These are phyloP conservation scores for Arabidopsis suecica DNA, from an alignment of 345 rosid genomes.

Conservation along the genomic window DNA sequence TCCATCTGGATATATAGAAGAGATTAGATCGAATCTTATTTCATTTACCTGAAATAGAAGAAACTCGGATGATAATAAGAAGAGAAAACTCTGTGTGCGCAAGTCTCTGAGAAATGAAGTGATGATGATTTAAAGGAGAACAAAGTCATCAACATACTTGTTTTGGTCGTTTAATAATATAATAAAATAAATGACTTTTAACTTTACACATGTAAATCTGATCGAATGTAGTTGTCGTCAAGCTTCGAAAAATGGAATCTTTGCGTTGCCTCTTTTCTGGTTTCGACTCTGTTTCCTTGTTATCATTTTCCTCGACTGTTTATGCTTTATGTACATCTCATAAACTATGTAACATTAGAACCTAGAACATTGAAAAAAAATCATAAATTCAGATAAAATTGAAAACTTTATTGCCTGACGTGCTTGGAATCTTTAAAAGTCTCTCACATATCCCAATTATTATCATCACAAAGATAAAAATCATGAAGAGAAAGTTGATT, in stretches of 20 bases:
- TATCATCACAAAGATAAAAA: slow-evolving; percentile 18
- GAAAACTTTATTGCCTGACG: slow-evolving; percentile 1
- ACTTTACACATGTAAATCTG: neutral
- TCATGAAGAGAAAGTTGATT: slow-evolving; percentile 2
- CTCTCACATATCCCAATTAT: slow-evolving; percentile 18
- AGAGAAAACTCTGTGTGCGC: slow-evolving; percentile 1
- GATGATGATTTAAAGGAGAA: slow-evolving; percentile 14
- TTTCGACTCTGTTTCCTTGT: slow-evolving; percentile 36
- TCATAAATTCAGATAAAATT: neutral
- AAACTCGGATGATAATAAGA: slow-evolving; percentile 11
- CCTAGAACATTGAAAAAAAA: neutral
- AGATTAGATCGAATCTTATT: slow-evolving; percentile 18
- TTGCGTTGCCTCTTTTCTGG: slow-evolving; percentile 21
- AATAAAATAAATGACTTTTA: slow-evolving; percentile 3
- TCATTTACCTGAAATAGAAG: slow-evolving; percentile 31
- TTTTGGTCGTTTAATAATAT: slow-evolving; percentile 27
- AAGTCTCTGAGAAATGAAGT: slow-evolving; percentile 27
- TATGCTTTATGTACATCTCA: neutral
- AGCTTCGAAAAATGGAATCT: slow-evolving; percentile 29
- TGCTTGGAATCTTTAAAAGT: slow-evolving; percentile 11
- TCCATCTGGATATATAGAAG: neutral
- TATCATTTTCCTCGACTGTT: neutral
- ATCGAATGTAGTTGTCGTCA: slow-evolving; percentile 3
- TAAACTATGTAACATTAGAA: neutral
- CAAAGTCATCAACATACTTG: slow-evolving; percentile 1